Conservation (phyloP, 2,329 filamentous ascomycete genomes). For the Bretziella fagacearum region DNA sequence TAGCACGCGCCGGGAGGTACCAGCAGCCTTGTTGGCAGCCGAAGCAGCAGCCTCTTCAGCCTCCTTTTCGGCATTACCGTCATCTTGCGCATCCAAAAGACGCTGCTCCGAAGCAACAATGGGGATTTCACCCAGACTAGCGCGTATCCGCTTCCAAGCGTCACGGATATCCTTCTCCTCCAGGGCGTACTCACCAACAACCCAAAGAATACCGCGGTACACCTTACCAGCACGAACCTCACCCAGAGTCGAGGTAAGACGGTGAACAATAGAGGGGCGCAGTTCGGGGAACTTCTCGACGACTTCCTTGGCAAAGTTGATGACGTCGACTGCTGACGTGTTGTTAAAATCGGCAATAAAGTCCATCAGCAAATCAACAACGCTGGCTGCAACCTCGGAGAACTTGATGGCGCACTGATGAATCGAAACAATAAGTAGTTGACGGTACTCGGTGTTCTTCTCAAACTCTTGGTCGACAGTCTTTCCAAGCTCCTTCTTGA, state of each 20-base stretch:
- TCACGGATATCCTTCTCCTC: conserved; percentile 89
- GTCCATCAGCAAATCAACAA: conserved; percentile 95
- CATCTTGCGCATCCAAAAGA: conserved; percentile 69
- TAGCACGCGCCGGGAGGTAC: conserved; percentile 72
- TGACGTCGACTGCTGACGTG: conserved; percentile 88
- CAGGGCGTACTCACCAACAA: conserved; percentile 89
- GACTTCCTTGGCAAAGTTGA: conserved; percentile 96
- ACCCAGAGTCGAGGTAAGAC: conserved; percentile 73
- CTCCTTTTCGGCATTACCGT: conserved; percentile 38
- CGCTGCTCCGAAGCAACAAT: conserved; percentile 91
- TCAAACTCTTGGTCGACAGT: conserved; percentile 98
- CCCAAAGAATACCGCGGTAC: conserved; percentile 92
- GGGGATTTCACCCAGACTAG: conserved; percentile 89
- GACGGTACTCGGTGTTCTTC: conserved; percentile 91
- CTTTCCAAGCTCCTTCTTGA: conserved; percentile 96
- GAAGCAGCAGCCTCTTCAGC: conserved; percentile 55
- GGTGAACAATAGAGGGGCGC: conserved; percentile 69
- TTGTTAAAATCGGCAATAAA: conserved; percentile 98
- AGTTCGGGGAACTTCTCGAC: conserved; percentile 94
- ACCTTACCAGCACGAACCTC: conserved; percentile 96
- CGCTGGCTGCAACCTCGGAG: conserved; percentile 90
- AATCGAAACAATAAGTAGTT: conserved; percentile 89
- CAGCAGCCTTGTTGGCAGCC: conserved; percentile 51
- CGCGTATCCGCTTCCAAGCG: conserved; percentile 89
- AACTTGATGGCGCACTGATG: conserved; percentile 98